These are phyloP conservation scores for Aaosphaeria pasadenensis DNA, from an alignment of 2,329 filamentous ascomycete species.

Conservation along the genomic window DNA sequence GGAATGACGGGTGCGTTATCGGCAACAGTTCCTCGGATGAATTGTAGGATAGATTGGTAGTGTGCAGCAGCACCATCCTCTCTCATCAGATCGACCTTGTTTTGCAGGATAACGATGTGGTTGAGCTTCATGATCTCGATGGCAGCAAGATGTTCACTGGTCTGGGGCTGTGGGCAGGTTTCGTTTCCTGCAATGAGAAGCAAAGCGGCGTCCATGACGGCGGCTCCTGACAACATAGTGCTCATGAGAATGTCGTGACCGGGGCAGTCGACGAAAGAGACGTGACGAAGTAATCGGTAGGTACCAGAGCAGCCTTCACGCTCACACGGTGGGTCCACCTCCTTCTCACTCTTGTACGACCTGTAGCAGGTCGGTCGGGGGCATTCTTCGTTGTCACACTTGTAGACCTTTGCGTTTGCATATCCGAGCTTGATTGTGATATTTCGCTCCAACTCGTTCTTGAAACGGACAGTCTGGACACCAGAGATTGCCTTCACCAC, in stretches of 20 bases:
- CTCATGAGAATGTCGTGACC: constrained; percentile 99
- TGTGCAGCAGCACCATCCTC: constrained; percentile 92
- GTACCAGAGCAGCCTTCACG: constrained; percentile 84
- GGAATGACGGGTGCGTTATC: constrained; percentile 94
- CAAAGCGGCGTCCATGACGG: constrained; percentile 98
- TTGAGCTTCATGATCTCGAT: constrained; percentile 99
- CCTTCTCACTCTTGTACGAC: constrained; percentile 98
- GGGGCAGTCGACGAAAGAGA: constrained; percentile 93
- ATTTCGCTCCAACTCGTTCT: constrained; percentile 98
- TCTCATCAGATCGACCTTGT: constrained; percentile 98
- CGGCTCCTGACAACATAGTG: constrained; percentile 98
- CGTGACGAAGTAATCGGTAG: constrained; percentile 69
- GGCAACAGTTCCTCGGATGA: constrained; percentile 95
- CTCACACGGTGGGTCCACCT: constrained; percentile 94
- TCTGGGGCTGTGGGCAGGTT: constrained; percentile 96
- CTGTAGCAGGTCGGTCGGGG: constrained; percentile 92
- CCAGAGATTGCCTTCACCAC: constrained; percentile 99
- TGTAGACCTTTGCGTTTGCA: constrained; percentile 99
- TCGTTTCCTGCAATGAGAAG: constrained; percentile 97
- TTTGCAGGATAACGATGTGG: constrained; percentile 99
- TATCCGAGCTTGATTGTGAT: constrained; percentile 99
- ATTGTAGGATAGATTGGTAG: constrained; percentile 96
- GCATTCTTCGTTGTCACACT: constrained; percentile 90
- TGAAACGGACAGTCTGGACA: constrained; percentile 98
- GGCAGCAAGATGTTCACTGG: constrained; percentile 95